Base-by-base conservation (phyloP, 2,329 filamentous ascomycete genomes). In the Hypocreales sp. region DNA sequence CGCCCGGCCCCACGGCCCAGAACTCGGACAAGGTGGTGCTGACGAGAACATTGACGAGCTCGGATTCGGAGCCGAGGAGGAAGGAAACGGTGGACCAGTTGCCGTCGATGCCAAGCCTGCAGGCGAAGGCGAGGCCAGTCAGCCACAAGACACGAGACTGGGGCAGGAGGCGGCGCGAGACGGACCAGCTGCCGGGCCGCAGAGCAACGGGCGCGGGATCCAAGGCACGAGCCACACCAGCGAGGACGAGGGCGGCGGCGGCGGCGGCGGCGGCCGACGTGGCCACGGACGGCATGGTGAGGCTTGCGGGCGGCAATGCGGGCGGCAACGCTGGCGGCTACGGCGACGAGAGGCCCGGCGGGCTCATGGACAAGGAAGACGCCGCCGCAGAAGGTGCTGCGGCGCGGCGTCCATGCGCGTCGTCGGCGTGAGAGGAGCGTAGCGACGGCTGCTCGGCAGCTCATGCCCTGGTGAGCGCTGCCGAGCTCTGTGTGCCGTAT, bases 1-100 rank as follows among this genome's bases (percentile, higher is more conserved):
- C 73, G 32, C 61, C 57, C 2, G 62, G 54, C 28, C 72, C 61
- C 21, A 83, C 56, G 4, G 71, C 64, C 76, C 77, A 82, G 23
- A 76, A 72, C 47, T 82, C 76, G 20, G 79, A 79, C 22, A 74
- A 60, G 9, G 67, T 63, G 5, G 77, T 83, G 41, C 74, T 81
- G 27, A 75, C 60, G 9, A 60, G 42, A 18, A 60, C 47, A 36
- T 55, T 47, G 32, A 59, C 41, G 8, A 37, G 17, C 28, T 54
- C 44, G 6, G 40, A 40, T 8, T 48, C 38, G 13, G 53, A 48
- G 66, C 59, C 39, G 55, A 65, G 33, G 5, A 39, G 33, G 25
- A 84, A 57, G 9, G 58, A 60, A 36, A 81, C 70, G 6, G 75
- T 69, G 11, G 77, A 82, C 79, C 79, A 86, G 35, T 63, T 63